phyloP scores from a whole-genome alignment of 352 stramenopile genomes.

The Pythium pyrilobum region DNA sequence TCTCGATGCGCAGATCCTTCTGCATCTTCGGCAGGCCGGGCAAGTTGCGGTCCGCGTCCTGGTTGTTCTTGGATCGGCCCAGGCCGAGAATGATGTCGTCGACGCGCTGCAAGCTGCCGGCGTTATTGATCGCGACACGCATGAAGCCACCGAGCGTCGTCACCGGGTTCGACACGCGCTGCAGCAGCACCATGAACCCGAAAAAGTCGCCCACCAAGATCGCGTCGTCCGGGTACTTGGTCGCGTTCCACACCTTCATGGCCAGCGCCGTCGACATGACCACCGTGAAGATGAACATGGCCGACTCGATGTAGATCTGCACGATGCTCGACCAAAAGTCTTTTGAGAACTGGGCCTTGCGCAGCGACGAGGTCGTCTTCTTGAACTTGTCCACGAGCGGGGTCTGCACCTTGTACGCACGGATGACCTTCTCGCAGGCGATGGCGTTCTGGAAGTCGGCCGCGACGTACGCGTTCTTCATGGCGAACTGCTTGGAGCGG shows the following conservation, averaged over 20 bases:
- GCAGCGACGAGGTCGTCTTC: slow-evolving; percentile 51
- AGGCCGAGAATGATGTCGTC: slow-evolving; percentile 81
- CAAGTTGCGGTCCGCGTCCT: slow-evolving; percentile 49
- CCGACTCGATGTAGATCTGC: slow-evolving; percentile 88
- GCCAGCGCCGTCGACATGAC: slow-evolving; percentile 82
- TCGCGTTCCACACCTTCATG: slow-evolving; percentile 74
- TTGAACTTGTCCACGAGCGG: slow-evolving; percentile 69
- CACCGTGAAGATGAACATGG: slow-evolving; percentile 88
- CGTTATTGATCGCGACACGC: slow-evolving; percentile 85
- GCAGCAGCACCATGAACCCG: slow-evolving; percentile 72
- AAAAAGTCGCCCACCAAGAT: slow-evolving; percentile 81
- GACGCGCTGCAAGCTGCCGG: slow-evolving; percentile 80
- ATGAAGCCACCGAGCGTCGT: slow-evolving; percentile 85
- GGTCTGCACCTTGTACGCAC: slow-evolving; percentile 79
- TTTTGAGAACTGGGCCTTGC: slow-evolving; percentile 85
- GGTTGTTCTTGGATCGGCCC: slow-evolving; percentile 17
- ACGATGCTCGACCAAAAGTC: slow-evolving; percentile 88
- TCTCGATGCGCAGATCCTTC: slow-evolving; percentile 69
- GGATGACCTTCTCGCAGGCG: slow-evolving; percentile 83
- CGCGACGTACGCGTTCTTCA: slow-evolving; percentile 83
- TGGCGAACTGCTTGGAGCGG: slow-evolving; percentile 82
- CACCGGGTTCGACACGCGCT: slow-evolving; percentile 77
- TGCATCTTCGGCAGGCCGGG: slow-evolving; percentile 79
- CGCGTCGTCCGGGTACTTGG: slow-evolving; percentile 23
- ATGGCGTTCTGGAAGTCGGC: slow-evolving; percentile 86